Conservation (phyloP, 371 early-diverging fungal species). For the Mucor lusitanicus region DNA sequence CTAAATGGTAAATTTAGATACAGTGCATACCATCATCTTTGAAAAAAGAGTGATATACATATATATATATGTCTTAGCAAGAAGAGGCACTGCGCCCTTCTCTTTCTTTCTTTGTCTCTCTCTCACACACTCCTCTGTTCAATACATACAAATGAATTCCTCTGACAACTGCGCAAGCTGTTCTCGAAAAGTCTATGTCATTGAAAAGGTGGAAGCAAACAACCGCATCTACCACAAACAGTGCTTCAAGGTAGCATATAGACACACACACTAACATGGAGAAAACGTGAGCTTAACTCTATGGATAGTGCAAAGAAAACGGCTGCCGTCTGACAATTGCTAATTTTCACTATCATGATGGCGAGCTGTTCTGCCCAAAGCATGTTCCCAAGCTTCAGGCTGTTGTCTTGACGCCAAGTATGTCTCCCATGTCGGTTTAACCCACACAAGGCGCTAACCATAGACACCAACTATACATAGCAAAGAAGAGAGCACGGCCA, state of each 20-base stretch:
- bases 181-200: conserved; percentile 59
- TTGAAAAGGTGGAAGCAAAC: conserved; percentile 66
- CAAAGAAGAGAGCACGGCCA: not conserved
- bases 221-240: conserved; percentile 58
- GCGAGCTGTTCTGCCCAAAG: conserved; percentile 39
- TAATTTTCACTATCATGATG: conserved; percentile 37
- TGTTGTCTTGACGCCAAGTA: conserved; percentile 7
- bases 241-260: conserved; percentile 51
- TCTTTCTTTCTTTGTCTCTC: not conserved
- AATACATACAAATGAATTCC: conserved; percentile 4
- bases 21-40: not conserved
- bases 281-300: not conserved
- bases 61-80: not conserved
- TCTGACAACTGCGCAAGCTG: conserved; percentile 50
- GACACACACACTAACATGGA: not conserved
- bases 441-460: not conserved
- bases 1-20: not conserved
- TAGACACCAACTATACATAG: not conserved
- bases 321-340: conserved; percentile 42
- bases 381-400: conserved; percentile 48
- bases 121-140: not conserved
- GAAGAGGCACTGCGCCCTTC: not conserved
- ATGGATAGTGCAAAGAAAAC: conserved; percentile 29
- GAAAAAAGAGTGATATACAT: not conserved
- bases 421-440: not conserved